Evolutionary conservation across 106 monocot genomes (phyloP).

Genomic region (Acorus gramineus): DNA sequence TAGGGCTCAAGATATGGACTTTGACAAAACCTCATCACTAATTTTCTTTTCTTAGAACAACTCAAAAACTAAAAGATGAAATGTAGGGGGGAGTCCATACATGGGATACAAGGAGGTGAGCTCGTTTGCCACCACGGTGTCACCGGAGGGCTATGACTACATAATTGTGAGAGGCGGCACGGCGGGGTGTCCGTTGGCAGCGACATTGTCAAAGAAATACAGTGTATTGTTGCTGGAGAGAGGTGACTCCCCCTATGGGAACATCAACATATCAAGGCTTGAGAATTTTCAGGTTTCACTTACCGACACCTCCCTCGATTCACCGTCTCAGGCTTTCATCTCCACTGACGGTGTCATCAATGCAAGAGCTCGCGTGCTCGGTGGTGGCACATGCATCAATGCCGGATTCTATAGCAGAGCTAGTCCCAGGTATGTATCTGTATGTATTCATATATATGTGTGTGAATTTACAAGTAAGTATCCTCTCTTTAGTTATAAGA

Average conservation of each 20-base stretch:
- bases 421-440: not conserved
- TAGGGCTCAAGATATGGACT: too few relatives aligned
- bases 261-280: slow-evolving; percentile 6
- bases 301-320: slow-evolving; percentile 8
- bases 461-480: too few relatives aligned
- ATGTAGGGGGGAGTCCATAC: too few relatives aligned
- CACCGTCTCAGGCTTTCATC: slow-evolving; percentile 19
- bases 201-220: slow-evolving; percentile 21
- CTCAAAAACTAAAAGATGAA: too few relatives aligned
- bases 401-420: slow-evolving; percentile 26
- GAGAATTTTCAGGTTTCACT: slow-evolving; percentile 21
- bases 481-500: too few relatives aligned
- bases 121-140: too few relatives aligned
- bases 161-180: slow-evolving; percentile 24
- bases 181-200: slow-evolving; percentile 20
- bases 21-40: too few relatives aligned
- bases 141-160: slow-evolving; percentile 11
- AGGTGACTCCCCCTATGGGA: slow-evolving; percentile 13
- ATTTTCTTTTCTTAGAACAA: too few relatives aligned
- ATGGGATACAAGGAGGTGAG: too few relatives aligned
- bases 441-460: too few relatives aligned
- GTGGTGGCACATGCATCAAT: slow-evolving; percentile 22
- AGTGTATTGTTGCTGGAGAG: slow-evolving; percentile 21
- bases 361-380: slow-evolving; percentile 21
- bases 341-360: slow-evolving; percentile 24